phyloP scores from a whole-genome alignment of 768 basidiomycete species.

The Melanogaster broomeanus region DNA sequence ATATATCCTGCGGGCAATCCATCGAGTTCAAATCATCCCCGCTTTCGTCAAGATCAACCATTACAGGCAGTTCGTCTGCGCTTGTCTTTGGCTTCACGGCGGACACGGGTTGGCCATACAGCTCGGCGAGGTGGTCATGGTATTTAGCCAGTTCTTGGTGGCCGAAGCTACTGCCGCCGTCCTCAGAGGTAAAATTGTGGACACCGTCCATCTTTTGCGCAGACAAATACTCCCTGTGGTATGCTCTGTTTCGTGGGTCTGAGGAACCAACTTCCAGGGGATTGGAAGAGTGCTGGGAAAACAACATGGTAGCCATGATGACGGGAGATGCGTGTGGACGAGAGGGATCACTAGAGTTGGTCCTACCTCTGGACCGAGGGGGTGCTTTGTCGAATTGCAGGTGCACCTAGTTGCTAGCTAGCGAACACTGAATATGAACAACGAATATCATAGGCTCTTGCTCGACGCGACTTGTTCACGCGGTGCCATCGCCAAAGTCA shows the following conservation, averaged over 20 bases:
- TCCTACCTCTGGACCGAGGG: background rate
- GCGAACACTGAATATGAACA: background rate
- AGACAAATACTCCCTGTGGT: constrained; percentile 40
- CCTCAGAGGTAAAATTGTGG: constrained; percentile 49
- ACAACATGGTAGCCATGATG: constrained; percentile 40
- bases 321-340: background rate
- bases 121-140: constrained; percentile 49
- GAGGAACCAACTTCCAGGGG: constrained; percentile 70
- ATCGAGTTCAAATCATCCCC: constrained; percentile 36
- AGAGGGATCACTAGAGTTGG: background rate
- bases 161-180: constrained; percentile 43
- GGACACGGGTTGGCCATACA: constrained; percentile 36
- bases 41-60: constrained; percentile 53
- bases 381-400: background rate
- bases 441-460: background rate
- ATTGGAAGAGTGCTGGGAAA: constrained; percentile 76
- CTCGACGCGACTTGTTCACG: constrained; percentile 3
- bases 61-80: constrained; percentile 25
- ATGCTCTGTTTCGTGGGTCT: constrained; percentile 51
- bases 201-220: constrained; percentile 34
- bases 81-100: constrained; percentile 20
- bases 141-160: constrained; percentile 46
- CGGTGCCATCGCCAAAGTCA: constrained; percentile 13
- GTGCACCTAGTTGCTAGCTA: background rate
- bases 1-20: constrained; percentile 40